A percentile compares a stretch with the other conserved stretches of the same genome.
These are phyloP conservation scores for Dipodascus geniculatus DNA, from an alignment of 805 yeast genomes.

Conservation along the genomic window DNA sequence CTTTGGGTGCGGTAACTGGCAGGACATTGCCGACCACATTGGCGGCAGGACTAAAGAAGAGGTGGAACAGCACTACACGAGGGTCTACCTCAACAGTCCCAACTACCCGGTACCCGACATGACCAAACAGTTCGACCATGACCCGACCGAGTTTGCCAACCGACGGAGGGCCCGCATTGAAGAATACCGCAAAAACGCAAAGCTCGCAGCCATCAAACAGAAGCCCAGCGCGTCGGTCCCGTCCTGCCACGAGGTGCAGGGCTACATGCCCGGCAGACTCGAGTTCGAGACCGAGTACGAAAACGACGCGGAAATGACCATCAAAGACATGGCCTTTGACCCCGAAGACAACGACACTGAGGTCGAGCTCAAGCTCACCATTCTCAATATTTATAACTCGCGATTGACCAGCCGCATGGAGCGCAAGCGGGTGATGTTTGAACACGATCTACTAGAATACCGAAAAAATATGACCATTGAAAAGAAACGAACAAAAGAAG, in stretches of 20 bases:
- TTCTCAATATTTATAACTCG: conserved; percentile 80
- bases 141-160: conserved; percentile 58
- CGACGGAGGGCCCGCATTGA: conserved; percentile 64
- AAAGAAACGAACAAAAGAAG: conserved; percentile 80
- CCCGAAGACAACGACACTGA: conserved; percentile 84
- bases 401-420: conserved; percentile 88
- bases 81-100: conserved; percentile 53
- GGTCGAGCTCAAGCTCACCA: conserved; percentile 77
- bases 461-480: conserved; percentile 71
- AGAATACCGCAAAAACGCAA: conserved; percentile 44
- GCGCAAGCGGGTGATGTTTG: conserved; percentile 69
- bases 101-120: conserved; percentile 86
- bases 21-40: conserved; percentile 91
- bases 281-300: conserved; percentile 96
- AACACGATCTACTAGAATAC: conserved; percentile 73
- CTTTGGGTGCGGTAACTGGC: conserved; percentile 93
- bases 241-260: conserved; percentile 92
- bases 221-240: conserved; percentile 92
- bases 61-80: conserved; percentile 71
- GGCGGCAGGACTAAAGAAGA: conserved; percentile 90
- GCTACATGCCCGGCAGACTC: conserved; percentile 96
- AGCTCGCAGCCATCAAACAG: conserved; percentile 71
- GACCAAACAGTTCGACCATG: conserved; percentile 51
- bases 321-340: conserved; percentile 92
- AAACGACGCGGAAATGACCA: conserved; percentile 89